Evolutionary conservation across 2,329 filamentous ascomycete species (phyloP), one percentile per base, ranked within the genome.

Genomic region (Paramyrothecium sp.): DNA sequence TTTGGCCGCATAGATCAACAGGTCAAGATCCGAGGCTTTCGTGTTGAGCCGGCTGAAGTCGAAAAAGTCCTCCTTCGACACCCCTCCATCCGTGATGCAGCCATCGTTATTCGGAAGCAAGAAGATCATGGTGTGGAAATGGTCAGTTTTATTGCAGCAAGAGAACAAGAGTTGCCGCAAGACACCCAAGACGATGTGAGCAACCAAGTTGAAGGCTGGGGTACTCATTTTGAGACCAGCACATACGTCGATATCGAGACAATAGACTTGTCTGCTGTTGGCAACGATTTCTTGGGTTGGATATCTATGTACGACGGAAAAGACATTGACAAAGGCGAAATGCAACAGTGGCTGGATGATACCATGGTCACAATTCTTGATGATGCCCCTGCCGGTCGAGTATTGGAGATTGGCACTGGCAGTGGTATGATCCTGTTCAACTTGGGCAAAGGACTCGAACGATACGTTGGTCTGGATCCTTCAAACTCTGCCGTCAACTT

Each of bases 21-120:
- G 63, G 76, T 86, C 52, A 87, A 87, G 66, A 69, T 87, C 8
- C 76, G 78, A n/a, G 87, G 86, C 21, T 85, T 79, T 58, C 69
- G 83, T 53, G 74, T 84, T 51, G 86, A 82, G 68, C 72, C 82
- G 13, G 64, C 60, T 0, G 67, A 68, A 44, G 41, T 69, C 7
- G 67, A 68, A 44, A 58, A 63, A 10, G 56, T 52, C 2, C 52
- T 69, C 1, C 57, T 56, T 17, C 52, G 19, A 2, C 57, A 65
- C 13, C 44, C 51, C 2, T 3, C 23, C 5, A 61, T 67, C 16
- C 51, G 58, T 10, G 57, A 67, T 30, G 63, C 64, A 1, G 64
- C 55, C 12, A 59, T 57, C 2, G 52, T 70, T 1, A 3, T 65
- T 0, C 50, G 54, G 8, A 16, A 58, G 2, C 23, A 60, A 3